These are phyloP conservation scores for Parathielavia hyrcaniae DNA, from an alignment of 495 filamentous ascomycete genomes.

Conservation along the genomic window DNA sequence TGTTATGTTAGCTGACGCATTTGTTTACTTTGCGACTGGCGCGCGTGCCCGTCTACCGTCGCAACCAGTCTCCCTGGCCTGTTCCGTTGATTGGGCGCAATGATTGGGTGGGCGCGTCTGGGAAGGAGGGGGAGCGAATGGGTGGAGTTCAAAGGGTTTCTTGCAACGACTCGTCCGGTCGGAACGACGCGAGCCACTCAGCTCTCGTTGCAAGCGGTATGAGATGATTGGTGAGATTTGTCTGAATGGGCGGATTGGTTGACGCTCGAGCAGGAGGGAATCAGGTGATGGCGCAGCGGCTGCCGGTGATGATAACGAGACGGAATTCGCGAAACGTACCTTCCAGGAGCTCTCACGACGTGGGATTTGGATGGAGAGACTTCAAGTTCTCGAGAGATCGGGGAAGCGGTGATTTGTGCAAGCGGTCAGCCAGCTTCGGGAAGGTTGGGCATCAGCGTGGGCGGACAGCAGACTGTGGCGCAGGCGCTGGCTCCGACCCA, in stretches of 20 bases:
- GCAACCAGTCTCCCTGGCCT: slow-evolving; percentile 19
- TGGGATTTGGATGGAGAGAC: slow-evolving; percentile 11
- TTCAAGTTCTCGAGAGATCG: slow-evolving; percentile 4
- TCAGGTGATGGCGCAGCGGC: slow-evolving; percentile 2
- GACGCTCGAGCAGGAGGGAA: not conserved
- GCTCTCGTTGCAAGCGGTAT: slow-evolving; percentile 33
- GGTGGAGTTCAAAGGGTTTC: slow-evolving; percentile 32
- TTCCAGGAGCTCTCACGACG: slow-evolving; percentile 10
- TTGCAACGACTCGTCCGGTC: slow-evolving; percentile 29
- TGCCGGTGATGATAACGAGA: slow-evolving; percentile 3
- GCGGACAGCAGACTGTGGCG: slow-evolving; percentile 24
- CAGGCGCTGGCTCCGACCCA: slow-evolving; percentile 15
- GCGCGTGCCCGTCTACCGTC: slow-evolving; percentile 8
- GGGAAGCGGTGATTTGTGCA: slow-evolving; percentile 28
- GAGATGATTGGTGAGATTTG: slow-evolving; percentile 37
- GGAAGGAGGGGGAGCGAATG: slow-evolving; percentile 28
- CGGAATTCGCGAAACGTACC: slow-evolving; percentile 16
- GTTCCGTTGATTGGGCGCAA: slow-evolving; percentile 32
- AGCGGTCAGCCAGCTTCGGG: slow-evolving; percentile 31
- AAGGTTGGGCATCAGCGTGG: slow-evolving; percentile 36
- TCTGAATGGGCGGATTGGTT: slow-evolving; percentile 23
- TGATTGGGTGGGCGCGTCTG: slow-evolving; percentile 30
- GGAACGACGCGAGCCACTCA: slow-evolving; percentile 32
- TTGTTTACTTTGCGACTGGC: slow-evolving; percentile 30
- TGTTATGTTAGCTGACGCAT: slow-evolving; percentile 10